phyloP scores from a whole-genome alignment of 2,329 filamentous ascomycete genomes.

The Pseudocercospora crystallina region DNA sequence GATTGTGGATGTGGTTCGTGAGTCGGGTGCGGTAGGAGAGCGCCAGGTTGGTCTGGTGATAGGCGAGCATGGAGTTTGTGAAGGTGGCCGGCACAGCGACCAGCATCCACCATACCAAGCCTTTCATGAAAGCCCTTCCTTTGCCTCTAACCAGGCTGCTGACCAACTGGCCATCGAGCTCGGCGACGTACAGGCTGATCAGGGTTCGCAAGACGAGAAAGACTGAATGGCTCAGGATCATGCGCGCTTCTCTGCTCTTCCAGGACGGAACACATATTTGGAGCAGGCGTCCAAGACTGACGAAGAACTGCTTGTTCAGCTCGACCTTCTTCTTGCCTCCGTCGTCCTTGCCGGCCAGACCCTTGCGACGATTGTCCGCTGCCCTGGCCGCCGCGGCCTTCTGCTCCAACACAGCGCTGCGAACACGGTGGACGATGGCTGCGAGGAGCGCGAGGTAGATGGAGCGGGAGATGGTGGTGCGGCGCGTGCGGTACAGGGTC shows the following conservation, averaged over 20 bases:
- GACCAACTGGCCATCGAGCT: constrained; percentile 90
- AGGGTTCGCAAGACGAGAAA: constrained; percentile 88
- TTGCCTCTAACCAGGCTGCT: constrained; percentile 89
- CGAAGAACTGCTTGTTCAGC: constrained; percentile 83
- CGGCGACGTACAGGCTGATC: constrained; percentile 83
- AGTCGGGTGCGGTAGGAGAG: constrained; percentile 89
- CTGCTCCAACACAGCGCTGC: constrained; percentile 88
- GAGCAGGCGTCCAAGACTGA: constrained; percentile 72
- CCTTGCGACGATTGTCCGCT: constrained; percentile 53
- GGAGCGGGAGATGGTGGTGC: constrained; percentile 76
- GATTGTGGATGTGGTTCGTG: constrained; percentile 92
- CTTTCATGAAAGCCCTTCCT: constrained; percentile 82
- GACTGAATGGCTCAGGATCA: constrained; percentile 87
- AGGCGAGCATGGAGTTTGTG: constrained; percentile 98
- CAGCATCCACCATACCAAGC: constrained; percentile 97
- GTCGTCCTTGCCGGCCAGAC: constrained; percentile 39
- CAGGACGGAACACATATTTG: constrained; percentile 88
- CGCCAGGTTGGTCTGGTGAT: constrained; percentile 93
- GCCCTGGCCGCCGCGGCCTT: constrained; percentile 76
- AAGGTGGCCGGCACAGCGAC: constrained; percentile 92
- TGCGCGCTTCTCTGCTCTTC: constrained; percentile 80
- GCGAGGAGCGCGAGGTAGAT: constrained; percentile 81
- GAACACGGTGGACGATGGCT: constrained; percentile 80
- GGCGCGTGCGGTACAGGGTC: constrained; percentile 72
- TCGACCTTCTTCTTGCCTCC: constrained; percentile 70